Base-by-base conservation (phyloP, 768 basidiomycete species). In the Neoboletus brunneissimus region DNA sequence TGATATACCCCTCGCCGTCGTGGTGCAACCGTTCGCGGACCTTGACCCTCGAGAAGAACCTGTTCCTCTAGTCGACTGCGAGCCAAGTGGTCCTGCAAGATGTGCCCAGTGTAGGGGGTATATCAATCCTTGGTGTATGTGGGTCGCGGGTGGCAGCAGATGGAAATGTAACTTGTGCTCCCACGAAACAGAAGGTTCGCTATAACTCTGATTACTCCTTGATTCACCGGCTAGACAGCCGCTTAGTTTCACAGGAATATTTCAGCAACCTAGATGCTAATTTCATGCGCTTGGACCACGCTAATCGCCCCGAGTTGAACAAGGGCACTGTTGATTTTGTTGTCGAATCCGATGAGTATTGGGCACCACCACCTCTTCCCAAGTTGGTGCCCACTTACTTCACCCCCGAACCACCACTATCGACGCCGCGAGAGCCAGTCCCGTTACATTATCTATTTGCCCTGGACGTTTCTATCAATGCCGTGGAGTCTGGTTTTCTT, bases 111-210 rank as follows among this genome's bases (percentile, higher is more conserved):
- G 97, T 71, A 80, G 91, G 61, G 91, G 81, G 0, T 99, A 98
- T 70, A 79, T 99, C 63, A 98, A 98, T 67, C 89, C 94, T 0
- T 98, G 94, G 94, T 93, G 88, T 70, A 76, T 76, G 25, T 99
- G 92, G 86, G 74, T 81, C 20, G 81, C 88, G 10, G 90, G 90
- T 3, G 97, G 97, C 6, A 79, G 81, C 56, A 84, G 79, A 61
- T 99, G 95, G 92, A 85, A 80, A 64, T 99, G 97, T 70, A 98
- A 98, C 77, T 69, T 99, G 16, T 99, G 97, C 73, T 73, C 77
- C 2, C 81, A 86, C 61, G 84, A 89, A 66, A 93, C 90, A n/a
- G 80, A 85, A 76, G 94, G 96, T 95, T 61, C 63, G 87, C 18
- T 25, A 29, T 42, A 1, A 2, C 42, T 50, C 35, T 65, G 34